Conservation (phyloP, 495 filamentous ascomycete species). For the Lasiosphaeria hispida region DNA sequence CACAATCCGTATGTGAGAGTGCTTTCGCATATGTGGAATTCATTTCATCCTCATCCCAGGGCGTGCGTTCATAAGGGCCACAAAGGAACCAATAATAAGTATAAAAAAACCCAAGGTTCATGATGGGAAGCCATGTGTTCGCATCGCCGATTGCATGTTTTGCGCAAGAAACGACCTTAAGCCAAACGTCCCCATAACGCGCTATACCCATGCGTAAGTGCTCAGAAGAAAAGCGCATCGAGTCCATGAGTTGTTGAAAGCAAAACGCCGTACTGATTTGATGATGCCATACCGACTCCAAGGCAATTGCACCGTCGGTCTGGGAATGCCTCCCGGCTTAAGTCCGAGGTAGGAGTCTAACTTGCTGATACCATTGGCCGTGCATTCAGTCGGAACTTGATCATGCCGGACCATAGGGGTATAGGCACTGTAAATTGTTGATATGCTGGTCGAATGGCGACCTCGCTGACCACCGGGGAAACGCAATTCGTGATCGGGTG, state of each 20-base stretch:
- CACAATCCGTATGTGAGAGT: too few relatives aligned
- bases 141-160: conserved; percentile 1
- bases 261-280: conserved; percentile 6
- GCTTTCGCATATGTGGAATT: neutral
- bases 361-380: neutral
- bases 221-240: neutral
- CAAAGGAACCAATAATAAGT: conserved; percentile 4
- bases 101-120: conserved; percentile 4
- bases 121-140: neutral
- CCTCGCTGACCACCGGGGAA: too few relatives aligned
- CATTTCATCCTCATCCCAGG: neutral
- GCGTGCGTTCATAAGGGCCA: conserved; percentile 7
- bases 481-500: too few relatives aligned
- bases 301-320: neutral
- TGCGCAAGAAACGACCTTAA: conserved; percentile 1
- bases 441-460: too few relatives aligned
- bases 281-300: neutral
- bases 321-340: neutral
- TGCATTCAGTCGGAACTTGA: too few relatives aligned
- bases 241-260: conserved; percentile 6
- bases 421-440: too few relatives aligned
- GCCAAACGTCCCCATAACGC: conserved; percentile 8
- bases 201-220: conserved; percentile 10
- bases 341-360: neutral
- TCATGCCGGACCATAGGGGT: too few relatives aligned